Evolutionary conservation across 148 eudicot genomes (phyloP).

Genomic region (Linanthus parryae): DNA sequence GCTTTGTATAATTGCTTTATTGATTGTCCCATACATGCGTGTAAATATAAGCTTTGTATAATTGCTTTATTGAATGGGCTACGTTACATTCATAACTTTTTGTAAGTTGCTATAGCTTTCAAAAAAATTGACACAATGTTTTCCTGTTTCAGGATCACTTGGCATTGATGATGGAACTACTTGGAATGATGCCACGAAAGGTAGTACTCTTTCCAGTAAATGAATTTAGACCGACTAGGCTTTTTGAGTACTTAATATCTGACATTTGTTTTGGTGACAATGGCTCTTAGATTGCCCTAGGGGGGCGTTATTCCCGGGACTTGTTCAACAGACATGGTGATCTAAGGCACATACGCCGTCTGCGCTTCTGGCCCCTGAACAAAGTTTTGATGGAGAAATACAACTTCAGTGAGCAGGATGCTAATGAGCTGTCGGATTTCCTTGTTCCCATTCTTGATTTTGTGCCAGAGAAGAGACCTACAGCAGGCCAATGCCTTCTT

Average conservation of each 20-base stretch:
- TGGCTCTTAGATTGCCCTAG: constrained; percentile 76
- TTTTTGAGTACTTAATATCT: not conserved
- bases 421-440: constrained; percentile 67
- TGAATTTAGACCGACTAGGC: no score
- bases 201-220: constrained; percentile 31
- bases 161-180: constrained; percentile 97
- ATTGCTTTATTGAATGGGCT: no score
- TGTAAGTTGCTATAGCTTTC: no score
- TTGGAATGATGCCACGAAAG: constrained; percentile 95
- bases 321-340: constrained; percentile 82
- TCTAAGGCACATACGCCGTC: constrained; percentile 63
- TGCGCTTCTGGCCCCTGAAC: constrained; percentile 77
- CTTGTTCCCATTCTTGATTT: constrained; percentile 72
- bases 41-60: no score
- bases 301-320: constrained; percentile 75
- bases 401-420: constrained; percentile 69
- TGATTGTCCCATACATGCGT: no score
- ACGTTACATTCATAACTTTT: no score
- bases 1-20: no score
- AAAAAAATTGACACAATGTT: not conserved
- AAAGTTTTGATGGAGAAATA: constrained; percentile 80
- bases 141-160: constrained; percentile 65
- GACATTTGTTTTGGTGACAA: not conserved
- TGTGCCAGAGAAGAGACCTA: constrained; percentile 87
- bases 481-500: constrained; percentile 69